phyloP scores from a whole-genome alignment of 345 rosid species.

The Nasturtium officinale region DNA sequence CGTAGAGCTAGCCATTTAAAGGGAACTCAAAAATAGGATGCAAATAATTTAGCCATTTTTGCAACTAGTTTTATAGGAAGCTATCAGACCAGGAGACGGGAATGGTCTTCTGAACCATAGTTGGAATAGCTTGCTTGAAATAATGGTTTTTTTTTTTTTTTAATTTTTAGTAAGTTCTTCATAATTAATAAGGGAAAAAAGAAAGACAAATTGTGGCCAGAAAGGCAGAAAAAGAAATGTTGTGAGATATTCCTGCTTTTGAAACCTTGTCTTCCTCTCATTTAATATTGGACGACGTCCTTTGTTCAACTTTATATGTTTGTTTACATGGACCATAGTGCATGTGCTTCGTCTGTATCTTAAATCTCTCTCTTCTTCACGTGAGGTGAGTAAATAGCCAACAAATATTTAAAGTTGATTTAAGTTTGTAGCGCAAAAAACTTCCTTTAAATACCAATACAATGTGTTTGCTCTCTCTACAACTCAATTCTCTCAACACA shows the following conservation, averaged over 20 bases:
- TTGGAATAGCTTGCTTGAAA: too few species aligned
- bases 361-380: background rate
- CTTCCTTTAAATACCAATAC: background rate
- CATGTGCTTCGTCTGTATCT: background rate
- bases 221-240: too few species aligned
- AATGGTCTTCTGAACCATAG: too few species aligned
- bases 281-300: background rate
- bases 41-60: too few species aligned
- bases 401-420: background rate
- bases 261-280: background rate
- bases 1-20: too few species aligned
- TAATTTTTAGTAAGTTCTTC: too few species aligned
- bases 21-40: too few species aligned
- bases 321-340: background rate
- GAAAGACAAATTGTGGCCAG: background rate
- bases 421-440: background rate
- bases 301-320: background rate
- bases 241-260: background rate
- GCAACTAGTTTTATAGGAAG: too few species aligned
- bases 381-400: background rate
- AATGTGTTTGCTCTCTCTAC: slow-evolving; percentile 3
- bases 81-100: too few species aligned
- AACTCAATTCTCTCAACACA: slow-evolving; percentile 1
- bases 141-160: too few species aligned
- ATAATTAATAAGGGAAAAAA: too few species aligned